phyloP scores from a whole-genome alignment of 23 red algal genomes.

The Chondrus crispus region DNA sequence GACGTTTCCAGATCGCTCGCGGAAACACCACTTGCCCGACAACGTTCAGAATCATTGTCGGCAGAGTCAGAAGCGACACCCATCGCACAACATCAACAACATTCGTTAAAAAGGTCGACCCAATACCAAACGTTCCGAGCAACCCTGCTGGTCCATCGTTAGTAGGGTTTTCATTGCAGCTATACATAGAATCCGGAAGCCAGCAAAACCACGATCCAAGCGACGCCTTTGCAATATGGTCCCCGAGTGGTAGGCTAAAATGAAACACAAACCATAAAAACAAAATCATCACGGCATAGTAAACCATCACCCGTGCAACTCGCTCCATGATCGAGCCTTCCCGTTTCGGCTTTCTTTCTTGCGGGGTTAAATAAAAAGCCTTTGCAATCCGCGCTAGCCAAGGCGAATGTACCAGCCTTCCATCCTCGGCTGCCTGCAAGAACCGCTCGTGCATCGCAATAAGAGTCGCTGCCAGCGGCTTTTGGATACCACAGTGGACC shows the following conservation, averaged over 20 bases:
- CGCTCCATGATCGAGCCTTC: neutral
- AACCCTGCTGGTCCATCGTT: neutral
- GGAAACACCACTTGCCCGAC: conserved; percentile 56
- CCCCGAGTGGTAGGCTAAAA: conserved; percentile 6
- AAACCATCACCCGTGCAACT: conserved; percentile 1
- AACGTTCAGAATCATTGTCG: conserved; percentile 60
- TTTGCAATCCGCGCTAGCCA: neutral
- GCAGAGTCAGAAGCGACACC: conserved; percentile 45
- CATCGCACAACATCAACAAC: conserved; percentile 23
- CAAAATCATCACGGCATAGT: neutral
- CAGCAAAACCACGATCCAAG: conserved; percentile 7
- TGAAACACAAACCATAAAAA: conserved; percentile 45
- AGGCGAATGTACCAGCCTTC: neutral
- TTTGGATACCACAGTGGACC: neutral
- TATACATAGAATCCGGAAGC: conserved; percentile 6
- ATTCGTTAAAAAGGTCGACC: neutral
- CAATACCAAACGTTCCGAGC: neutral
- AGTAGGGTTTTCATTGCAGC: neutral
- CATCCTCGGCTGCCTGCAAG: neutral
- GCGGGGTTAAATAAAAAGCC: neutral
- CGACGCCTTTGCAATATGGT: neutral
- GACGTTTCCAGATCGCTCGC: neutral
- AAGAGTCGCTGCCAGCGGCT: neutral
- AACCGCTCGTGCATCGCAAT: neutral
- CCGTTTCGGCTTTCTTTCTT: neutral